Evolutionary conservation across 2,329 filamentous ascomycete species (phyloP), one percentile per base, ranked within the genome.

Genomic region (Fusarium lateritium): DNA sequence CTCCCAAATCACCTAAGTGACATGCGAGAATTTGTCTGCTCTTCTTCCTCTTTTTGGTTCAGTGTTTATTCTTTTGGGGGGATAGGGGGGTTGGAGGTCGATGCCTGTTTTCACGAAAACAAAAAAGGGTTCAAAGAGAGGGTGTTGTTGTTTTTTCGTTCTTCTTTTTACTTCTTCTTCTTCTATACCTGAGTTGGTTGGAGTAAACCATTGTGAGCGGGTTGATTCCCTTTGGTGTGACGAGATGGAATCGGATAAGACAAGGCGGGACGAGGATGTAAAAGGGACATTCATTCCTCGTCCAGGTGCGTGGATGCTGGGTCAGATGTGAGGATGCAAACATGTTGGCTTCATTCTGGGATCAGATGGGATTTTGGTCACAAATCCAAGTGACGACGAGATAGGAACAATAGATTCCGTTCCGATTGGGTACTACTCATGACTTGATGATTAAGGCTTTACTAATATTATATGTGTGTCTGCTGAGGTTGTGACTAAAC

Each of bases 181-280:
- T 67, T 75, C 61, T 74, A 74, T 76, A 73, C 67, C 67, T 73
- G 60, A 69, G 71, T 75, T 76, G 74, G 73, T 72, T 75, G 73
- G 67, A 74, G 64, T 64, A 68, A 65, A 57, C 58, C 49, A 69
- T 31, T 67, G 60, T 62, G 43, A 57, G 60, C 36, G 64, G 69
- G 49, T 62, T 72, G 67, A 54, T 73, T 72, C 62, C 47, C 58
- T 58, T 62, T 64, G 44, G 38, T 45, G 60, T 50, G 33, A 33
- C 28, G 40, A 57, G 51, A 64, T 8, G 17, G 53, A 38, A 47
- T 43, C 49, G 56, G 57, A 49, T 42, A 26, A 42, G 36, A 42
- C 36, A 57, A 45, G 47, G 65, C 50, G 60, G 36, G 50, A 56
- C 31, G 55, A 51, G 49, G 34, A 49, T 61, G 69, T 44, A 57